Evolutionary conservation across 169 alveolate genomes (phyloP).

Genomic region (Cardiosporidium cionae): DNA sequence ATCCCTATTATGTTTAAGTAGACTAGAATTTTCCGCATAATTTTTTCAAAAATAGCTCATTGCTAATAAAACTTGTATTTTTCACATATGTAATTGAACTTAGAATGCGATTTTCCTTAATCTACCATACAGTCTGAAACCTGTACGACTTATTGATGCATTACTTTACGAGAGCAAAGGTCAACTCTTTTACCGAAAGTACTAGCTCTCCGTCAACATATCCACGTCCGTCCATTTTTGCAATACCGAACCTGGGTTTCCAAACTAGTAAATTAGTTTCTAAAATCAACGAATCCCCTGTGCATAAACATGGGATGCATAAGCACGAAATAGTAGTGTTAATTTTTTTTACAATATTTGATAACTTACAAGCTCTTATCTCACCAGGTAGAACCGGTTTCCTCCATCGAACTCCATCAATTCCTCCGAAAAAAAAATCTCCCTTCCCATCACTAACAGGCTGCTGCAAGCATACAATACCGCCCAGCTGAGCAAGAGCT

Average conservation of each 20-base stretch:
- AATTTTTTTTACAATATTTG: too few relatives aligned
- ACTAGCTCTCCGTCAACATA: constrained; percentile 43
- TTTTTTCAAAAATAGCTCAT: too few relatives aligned
- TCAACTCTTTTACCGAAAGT: constrained; percentile 40
- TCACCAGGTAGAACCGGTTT: constrained; percentile 52
- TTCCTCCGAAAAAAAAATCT: constrained; percentile 50
- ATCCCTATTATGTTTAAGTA: too few relatives aligned
- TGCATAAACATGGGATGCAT: background rate
- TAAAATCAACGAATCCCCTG: constrained; percentile 53
- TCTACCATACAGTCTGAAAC: too few relatives aligned
- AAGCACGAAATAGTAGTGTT: too few relatives aligned
- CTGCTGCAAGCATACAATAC: constrained; percentile 42
- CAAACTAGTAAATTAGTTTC: constrained; percentile 41
- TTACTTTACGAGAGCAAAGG: constrained; percentile 41
- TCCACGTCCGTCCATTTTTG: constrained; percentile 42
- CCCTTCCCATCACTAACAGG: constrained; percentile 32
- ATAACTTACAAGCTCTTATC: background rate
- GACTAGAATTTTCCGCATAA: too few relatives aligned
- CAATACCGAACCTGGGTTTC: constrained; percentile 46
- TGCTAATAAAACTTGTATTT: too few relatives aligned
- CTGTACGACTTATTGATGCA: too few relatives aligned
- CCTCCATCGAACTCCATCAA: constrained; percentile 52
- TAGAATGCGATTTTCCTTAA: too few relatives aligned
- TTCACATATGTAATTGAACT: too few relatives aligned
- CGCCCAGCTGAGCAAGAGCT: constrained; percentile 56